Conservation (phyloP, 805 yeast species). For the Pichia rugopelliculosa region DNA sequence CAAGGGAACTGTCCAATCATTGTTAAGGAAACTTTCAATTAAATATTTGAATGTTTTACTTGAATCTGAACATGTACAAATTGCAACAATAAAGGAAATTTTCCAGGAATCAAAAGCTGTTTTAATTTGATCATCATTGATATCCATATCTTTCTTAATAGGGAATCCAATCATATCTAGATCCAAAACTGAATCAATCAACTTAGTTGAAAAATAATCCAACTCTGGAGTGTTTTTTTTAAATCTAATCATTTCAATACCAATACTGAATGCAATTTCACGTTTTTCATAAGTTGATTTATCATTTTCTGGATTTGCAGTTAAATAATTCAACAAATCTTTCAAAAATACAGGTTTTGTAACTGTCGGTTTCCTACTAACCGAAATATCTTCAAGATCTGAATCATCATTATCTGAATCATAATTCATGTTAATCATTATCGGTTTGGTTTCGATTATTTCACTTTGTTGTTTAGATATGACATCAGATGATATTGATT, state of each 20-base stretch:
- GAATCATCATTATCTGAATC: constrained; percentile 35
- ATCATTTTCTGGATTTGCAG: constrained; percentile 36
- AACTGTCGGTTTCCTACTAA: constrained; percentile 30
- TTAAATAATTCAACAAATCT: constrained; percentile 56
- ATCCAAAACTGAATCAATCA: constrained; percentile 45
- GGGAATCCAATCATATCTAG: constrained; percentile 36
- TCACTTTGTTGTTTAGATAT: background rate
- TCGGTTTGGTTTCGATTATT: constrained; percentile 1
- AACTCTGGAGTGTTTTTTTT: constrained; percentile 64
- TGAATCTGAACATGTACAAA: constrained; percentile 41
- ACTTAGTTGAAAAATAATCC: constrained; percentile 44
- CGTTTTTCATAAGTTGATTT: constrained; percentile 43
- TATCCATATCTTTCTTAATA: background rate
- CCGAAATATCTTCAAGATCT: constrained; percentile 41
- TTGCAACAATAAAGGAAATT: constrained; percentile 57
- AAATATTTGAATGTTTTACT: constrained; percentile 38
- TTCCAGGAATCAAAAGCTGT: constrained; percentile 60
- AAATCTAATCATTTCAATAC: constrained; percentile 55
- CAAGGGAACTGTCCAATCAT: constrained; percentile 79
- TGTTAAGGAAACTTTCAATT: constrained; percentile 44
- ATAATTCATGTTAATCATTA: constrained; percentile 11
- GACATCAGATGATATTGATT: background rate
- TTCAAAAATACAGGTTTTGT: constrained; percentile 60
- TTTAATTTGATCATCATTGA: constrained; percentile 26
- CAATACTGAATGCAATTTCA: constrained; percentile 40